Base-by-base conservation (phyloP, 2,329 filamentous ascomycete genomes). In the Fusarium lateritium region DNA sequence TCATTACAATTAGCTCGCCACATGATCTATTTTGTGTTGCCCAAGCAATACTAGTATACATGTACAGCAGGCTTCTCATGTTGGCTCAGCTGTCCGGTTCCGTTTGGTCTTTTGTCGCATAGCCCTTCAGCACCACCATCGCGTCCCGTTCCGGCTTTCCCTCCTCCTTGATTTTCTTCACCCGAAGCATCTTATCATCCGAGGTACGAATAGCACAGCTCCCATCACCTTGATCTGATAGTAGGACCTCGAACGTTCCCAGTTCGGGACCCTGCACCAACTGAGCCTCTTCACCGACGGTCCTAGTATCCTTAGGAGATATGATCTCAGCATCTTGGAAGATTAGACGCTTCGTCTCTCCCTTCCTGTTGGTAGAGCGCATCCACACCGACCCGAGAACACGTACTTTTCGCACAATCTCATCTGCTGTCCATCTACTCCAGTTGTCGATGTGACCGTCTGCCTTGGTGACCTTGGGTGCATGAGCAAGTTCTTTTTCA, bases 341-440 rank as follows among this genome's bases (percentile, higher is more conserved):
- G 40, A 86, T 80, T 11, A 84, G 67, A 22, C 83, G 78, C 67
- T 77, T 80, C 10, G 21, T 43, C 6, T 62, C 56, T 1, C 73
- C 74, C 22, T 66, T 75, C 22, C 54, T 62, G 13, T 69, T 73
- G 3, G 79, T 47, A 2, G 78, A 74, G 44, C 71, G 73, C 54
- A 82, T 91, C 92, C 93, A 97, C 7, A 93, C 77, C 6, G 88
- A 81, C 0, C 89, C 90, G 15, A 95, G 80, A 1, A 91, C 89
- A 10, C 85, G 83, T 51, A 87, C 81, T 7, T 87, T 84, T 7
- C 85, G 82, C 7, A 81, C 75, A 17, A 94, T 84, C 2, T 88
- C 83, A 5, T 82, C 78, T n/a, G 83, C 80, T 1, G 81, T 80
- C 83, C 88, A 88, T 5, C 69, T 45, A 1, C 43, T 44, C 85